Evolutionary conservation across 768 basidiomycete species (phyloP).

Genomic region (Melanogaster broomeanus): DNA sequence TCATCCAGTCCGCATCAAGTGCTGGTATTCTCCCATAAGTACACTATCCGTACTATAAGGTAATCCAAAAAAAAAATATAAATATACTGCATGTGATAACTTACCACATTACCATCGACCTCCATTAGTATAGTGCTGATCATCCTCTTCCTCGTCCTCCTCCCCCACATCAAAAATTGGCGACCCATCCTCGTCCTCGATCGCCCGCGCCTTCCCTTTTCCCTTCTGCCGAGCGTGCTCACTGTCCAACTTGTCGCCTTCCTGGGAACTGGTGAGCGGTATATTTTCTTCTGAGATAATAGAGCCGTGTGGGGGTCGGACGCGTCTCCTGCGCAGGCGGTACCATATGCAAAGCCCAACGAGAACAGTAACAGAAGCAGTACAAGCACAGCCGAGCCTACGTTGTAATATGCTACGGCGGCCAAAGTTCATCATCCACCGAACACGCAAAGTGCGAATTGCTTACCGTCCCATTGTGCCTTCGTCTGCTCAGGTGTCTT

Average conservation of each 20-base stretch:
- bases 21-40: no score
- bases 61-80: no score
- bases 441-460: not conserved
- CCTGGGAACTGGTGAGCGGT: slow-evolving; percentile 51
- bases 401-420: slow-evolving; percentile 87
- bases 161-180: slow-evolving; percentile 60
- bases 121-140: not conserved
- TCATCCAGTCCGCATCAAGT: no score
- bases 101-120: no score
- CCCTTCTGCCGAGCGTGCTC: slow-evolving; percentile 33
- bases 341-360: slow-evolving; percentile 83
- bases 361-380: slow-evolving; percentile 68
- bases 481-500: slow-evolving; percentile 78
- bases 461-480: slow-evolving; percentile 88
- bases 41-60: no score
- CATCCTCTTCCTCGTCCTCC: slow-evolving; percentile 47
- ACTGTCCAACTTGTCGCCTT: slow-evolving; percentile 47
- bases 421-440: slow-evolving; percentile 2
- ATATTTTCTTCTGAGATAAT: slow-evolving; percentile 62
- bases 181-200: slow-evolving; percentile 30
- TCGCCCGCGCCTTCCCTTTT: slow-evolving; percentile 53
- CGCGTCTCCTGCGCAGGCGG: slow-evolving; percentile 39
- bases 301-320: slow-evolving; percentile 21
- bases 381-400: slow-evolving; percentile 85
- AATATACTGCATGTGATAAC: no score